phyloP scores from a whole-genome alignment of 176 grass and related monocot species.

The Urochloa ruziziensis region DNA sequence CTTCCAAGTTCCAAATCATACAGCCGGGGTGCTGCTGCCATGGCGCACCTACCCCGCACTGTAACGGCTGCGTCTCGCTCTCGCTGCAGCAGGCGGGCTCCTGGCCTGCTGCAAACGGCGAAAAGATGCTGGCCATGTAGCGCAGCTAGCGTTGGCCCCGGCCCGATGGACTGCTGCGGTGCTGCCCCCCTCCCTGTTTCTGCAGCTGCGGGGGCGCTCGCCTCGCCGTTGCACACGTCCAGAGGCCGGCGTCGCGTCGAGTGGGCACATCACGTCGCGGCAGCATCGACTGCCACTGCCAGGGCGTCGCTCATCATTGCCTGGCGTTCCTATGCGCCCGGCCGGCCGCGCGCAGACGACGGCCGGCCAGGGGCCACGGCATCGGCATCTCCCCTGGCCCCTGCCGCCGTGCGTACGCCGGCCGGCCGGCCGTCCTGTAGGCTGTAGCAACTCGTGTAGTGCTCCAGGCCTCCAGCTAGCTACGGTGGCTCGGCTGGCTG shows the following conservation, averaged over 20 bases:
- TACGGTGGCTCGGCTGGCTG: background rate
- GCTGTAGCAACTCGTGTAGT: slow-evolving; percentile 20
- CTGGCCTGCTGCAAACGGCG: background rate
- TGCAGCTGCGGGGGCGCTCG: background rate
- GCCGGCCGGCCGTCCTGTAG: too few relatives aligned
- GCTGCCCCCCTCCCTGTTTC: background rate
- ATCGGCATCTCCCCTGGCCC: background rate
- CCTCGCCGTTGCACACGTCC: background rate
- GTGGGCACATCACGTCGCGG: background rate
- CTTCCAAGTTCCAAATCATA: background rate
- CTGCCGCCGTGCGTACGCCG: background rate
- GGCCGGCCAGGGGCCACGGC: background rate
- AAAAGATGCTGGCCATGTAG: slow-evolving; percentile 7
- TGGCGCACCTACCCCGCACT: background rate
- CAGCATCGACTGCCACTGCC: background rate
- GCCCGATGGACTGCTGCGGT: background rate
- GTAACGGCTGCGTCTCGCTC: background rate
- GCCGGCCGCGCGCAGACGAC: background rate
- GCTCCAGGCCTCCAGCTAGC: background rate
- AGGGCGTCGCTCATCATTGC: background rate
- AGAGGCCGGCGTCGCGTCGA: background rate
- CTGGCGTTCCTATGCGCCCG: background rate
- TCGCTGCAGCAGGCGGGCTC: background rate
- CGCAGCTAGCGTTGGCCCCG: background rate
- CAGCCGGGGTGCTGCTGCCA: background rate